phyloP scores from a whole-genome alignment of 2,329 filamentous ascomycete species.

The Ophiostoma quercus region DNA sequence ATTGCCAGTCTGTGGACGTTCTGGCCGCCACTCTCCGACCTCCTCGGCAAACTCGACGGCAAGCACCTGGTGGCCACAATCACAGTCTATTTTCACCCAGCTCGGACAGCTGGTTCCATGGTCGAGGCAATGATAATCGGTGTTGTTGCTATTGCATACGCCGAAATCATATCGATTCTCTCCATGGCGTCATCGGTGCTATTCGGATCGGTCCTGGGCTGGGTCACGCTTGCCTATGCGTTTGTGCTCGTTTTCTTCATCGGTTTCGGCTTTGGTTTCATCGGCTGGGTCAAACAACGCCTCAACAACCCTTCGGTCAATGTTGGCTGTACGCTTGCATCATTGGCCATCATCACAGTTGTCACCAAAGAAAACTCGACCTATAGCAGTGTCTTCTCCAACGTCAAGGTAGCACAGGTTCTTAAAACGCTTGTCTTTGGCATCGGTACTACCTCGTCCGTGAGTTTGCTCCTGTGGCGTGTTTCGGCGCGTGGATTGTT shows the following conservation, averaged over 20 bases:
- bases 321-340: constrained; percentile 77
- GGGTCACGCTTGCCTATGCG: constrained; percentile 67
- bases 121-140: constrained; percentile 76
- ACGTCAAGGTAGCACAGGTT: constrained; percentile 74
- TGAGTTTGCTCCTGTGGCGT: constrained; percentile 74
- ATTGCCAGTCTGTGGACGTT: constrained; percentile 84
- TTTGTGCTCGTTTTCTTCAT: constrained; percentile 79
- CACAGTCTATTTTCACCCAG: constrained; percentile 91
- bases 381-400: constrained; percentile 73
- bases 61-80: constrained; percentile 93
- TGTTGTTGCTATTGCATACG: constrained; percentile 71
- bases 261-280: constrained; percentile 77
- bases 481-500: constrained; percentile 70
- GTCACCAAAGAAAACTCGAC: constrained; percentile 88
- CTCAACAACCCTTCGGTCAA: constrained; percentile 75
- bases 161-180: constrained; percentile 66
- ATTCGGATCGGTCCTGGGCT: constrained; percentile 61
- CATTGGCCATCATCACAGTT: constrained; percentile 82
- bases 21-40: constrained; percentile 62
- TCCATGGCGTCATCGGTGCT: constrained; percentile 87
- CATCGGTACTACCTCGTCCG: constrained; percentile 62
- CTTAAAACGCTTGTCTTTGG: constrained; percentile 80
- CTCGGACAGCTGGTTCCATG: constrained; percentile 82
- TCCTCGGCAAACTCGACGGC: constrained; percentile 78
- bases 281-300: constrained; percentile 81